Percentiles rank a stretch among this genome's conserved stretches.
phyloP scores from a whole-genome alignment of 2,329 filamentous ascomycete genomes.

The Stenocarpella maydis region DNA sequence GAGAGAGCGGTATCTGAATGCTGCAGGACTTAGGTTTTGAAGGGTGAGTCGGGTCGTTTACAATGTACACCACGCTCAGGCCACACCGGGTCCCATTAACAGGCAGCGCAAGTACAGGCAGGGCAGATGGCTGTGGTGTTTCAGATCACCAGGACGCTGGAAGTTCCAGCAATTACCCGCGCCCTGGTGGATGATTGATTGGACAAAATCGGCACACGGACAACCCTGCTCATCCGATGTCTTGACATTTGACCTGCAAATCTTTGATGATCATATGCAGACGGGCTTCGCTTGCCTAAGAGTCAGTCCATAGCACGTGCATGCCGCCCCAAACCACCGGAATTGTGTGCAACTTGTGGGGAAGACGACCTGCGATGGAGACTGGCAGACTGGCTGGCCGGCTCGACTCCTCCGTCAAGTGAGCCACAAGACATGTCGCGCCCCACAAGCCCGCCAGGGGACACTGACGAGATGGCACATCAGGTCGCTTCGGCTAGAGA shows the following conservation, averaged over 20 bases:
- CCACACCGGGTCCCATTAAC: neutral
- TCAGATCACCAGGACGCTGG: slow-evolving; percentile 19
- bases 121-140: slow-evolving; percentile 3
- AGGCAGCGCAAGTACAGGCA: slow-evolving; percentile 7
- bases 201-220: slow-evolving; percentile 21
- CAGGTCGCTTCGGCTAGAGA: slow-evolving; percentile 8
- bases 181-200: slow-evolving; percentile 13
- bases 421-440: neutral
- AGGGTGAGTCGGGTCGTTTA: neutral
- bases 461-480: slow-evolving; percentile 1
- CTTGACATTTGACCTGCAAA: slow-evolving; percentile 38
- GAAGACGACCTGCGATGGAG: slow-evolving; percentile 18
- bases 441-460: neutral
- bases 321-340: slow-evolving; percentile 13
- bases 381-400: slow-evolving; percentile 31
- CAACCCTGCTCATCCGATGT: slow-evolving; percentile 12
- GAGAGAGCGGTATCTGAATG: neutral
- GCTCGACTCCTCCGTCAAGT: slow-evolving; percentile 23
- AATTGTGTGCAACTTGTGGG: slow-evolving; percentile 27
- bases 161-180: slow-evolving; percentile 26
- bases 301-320: slow-evolving; percentile 28
- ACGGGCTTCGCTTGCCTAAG: slow-evolving; percentile 21
- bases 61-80: neutral
- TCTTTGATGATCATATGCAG: slow-evolving; percentile 30
- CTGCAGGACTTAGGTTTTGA: neutral